Evolutionary conservation across 805 yeast genomes (phyloP), one percentile per base, ranked within the genome.

Genomic region (Henningerozyma blattae): DNA sequence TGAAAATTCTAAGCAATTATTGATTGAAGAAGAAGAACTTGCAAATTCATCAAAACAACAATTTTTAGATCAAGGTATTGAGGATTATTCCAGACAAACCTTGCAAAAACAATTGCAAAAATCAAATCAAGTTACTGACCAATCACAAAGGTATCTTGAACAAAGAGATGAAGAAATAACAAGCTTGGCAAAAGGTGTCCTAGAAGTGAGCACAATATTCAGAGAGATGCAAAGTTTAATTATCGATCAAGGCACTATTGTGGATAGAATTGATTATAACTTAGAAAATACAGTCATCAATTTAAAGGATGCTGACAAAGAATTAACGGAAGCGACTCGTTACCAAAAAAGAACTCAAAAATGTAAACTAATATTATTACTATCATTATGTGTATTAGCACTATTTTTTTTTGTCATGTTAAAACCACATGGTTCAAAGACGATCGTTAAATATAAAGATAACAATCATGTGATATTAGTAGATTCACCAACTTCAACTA

Each of bases 261-360:
- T 91, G 39, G 98, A 91, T 58, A 65, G 96, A 44, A 89, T 91
- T 36, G 98, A 89, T 57, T 91, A 89, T 55, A 91, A 91, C 52
- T 61, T 91, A 38, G 80, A 79, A 40, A 76, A 75, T 39, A 79
- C 94, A n/a, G 78, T 73, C 2, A 72, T 72, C 24, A 80, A 85
- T 43, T 70, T 89, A 38, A 74, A 77, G 47, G 68, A 67, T 26
- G 91, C 96, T 0, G 83, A 82, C 39, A 72, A 73, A 40, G 91
- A 91, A 58, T 62, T 91, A 40, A 64, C 68, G 8, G 68, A 75
- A 44, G 96, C 96, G 0, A 76, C 80, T 30, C 59, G 64, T 13
- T 83, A 89, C 59, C 97, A 91, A 49, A 80, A 80, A 52, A 68
- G 91, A 39, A 83, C 94, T 2, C 84, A 85, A 38, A 91, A 87